Evolutionary conservation across 169 alveolate genomes (phyloP).

Genomic region (Eimeria praecox): DNA sequence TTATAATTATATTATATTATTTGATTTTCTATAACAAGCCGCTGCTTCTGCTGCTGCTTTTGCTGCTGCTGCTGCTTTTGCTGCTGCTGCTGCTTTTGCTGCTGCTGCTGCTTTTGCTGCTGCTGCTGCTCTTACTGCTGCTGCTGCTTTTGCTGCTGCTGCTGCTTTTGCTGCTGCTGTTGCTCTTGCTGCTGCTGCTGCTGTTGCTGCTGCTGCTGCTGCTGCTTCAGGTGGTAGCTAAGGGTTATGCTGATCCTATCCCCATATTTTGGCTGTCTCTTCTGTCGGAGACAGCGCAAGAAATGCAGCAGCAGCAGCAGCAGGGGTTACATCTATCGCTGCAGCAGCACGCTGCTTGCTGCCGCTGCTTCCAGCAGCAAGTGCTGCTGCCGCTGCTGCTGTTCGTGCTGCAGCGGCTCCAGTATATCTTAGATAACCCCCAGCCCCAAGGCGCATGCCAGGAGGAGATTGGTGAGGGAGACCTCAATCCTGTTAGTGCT

Average conservation of each 20-base stretch:
- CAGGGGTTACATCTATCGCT: conserved; percentile 30
- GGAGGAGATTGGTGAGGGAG: conserved; percentile 15
- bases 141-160: too few species aligned
- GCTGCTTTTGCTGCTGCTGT: too few species aligned
- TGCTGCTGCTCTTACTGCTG: too few species aligned
- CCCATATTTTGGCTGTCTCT: conserved; percentile 49
- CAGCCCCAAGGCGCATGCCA: neutral
- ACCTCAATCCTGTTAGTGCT: too few species aligned
- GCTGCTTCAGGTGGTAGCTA: conserved; percentile 52
- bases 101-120: too few species aligned
- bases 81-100: too few species aligned
- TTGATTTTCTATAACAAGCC: too few species aligned
- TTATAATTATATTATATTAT: too few species aligned
- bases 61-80: too few species aligned
- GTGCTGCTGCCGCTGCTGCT: conserved; percentile 55
- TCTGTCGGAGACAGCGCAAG: conserved; percentile 55
- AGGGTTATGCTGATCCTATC: conserved; percentile 1
- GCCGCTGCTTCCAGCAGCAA: conserved; percentile 38
- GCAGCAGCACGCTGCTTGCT: conserved; percentile 43
- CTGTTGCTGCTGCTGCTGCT: conserved; percentile 57
- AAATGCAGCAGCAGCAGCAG: conserved; percentile 67
- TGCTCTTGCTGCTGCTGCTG: neutral
- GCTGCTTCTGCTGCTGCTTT: too few species aligned
- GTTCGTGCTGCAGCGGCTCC: conserved; percentile 70
- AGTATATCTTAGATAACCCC: conserved; percentile 2